A percentile compares a stretch with the other conserved stretches of the same genome.
These are phyloP conservation scores for Aspergillus sergii DNA, from an alignment of 2,329 filamentous ascomycete genomes.

Conservation along the genomic window DNA sequence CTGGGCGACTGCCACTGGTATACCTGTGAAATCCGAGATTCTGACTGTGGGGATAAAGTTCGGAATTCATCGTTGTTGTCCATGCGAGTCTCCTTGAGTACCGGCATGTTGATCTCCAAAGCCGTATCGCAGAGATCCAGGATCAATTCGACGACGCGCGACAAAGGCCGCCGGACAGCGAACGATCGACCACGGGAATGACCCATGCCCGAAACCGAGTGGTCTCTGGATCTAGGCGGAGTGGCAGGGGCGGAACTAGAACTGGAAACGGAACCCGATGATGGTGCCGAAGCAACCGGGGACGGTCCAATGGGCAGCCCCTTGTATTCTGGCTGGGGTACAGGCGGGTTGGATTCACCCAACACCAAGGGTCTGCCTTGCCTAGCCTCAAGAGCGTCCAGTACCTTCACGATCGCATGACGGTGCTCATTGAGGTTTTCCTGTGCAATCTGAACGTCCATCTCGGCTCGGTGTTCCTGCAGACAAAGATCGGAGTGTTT, in stretches of 20 bases:
- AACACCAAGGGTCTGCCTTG: constrained; percentile 45
- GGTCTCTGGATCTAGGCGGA: constrained; percentile 67
- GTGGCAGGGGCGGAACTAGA: constrained; percentile 70
- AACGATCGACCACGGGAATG: constrained; percentile 84
- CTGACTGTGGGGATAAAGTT: constrained; percentile 93
- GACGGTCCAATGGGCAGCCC: constrained; percentile 79
- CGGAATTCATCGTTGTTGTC: constrained; percentile 73
- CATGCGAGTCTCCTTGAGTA: constrained; percentile 79
- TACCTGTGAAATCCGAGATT: constrained; percentile 91
- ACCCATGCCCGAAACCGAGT: constrained; percentile 68
- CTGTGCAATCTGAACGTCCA: constrained; percentile 96
- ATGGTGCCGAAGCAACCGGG: constrained; percentile 66
- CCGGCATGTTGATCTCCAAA: constrained; percentile 89
- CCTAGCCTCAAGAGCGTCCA: constrained; percentile 81
- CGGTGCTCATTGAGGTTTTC: constrained; percentile 90
- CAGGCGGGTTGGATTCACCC: constrained; percentile 50
- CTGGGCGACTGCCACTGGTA: constrained; percentile 96
- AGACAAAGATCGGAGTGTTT: constrained; percentile 96
- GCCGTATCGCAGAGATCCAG: constrained; percentile 95
- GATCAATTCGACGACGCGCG: constrained; percentile 90
- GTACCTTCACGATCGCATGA: constrained; percentile 89
- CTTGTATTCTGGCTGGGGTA: constrained; percentile 79
- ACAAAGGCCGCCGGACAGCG: constrained; percentile 83
- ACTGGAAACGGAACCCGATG: constrained; percentile 71
- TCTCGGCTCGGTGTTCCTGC: constrained; percentile 93